These are phyloP conservation scores for Pseudogymnoascus sp. DNA, from an alignment of 2,329 filamentous ascomycete species.

Conservation along the genomic window DNA sequence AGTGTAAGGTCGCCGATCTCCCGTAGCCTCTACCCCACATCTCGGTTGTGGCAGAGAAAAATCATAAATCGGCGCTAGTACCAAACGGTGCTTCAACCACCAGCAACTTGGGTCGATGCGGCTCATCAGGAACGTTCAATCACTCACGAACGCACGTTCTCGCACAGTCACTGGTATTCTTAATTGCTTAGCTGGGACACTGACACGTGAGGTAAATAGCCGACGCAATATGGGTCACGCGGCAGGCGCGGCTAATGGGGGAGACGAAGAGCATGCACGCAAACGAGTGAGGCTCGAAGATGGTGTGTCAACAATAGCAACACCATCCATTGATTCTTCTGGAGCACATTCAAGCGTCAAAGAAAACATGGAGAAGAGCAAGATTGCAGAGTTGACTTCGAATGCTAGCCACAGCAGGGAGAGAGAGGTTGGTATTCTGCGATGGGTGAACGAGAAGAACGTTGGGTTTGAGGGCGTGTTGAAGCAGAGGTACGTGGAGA, in stretches of 20 bases:
- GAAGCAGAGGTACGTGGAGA: slow-evolving; percentile 51
- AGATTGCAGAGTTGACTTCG: not conserved
- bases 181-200: not conserved
- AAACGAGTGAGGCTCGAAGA: slow-evolving; percentile 14
- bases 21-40: not conserved
- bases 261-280: slow-evolving; percentile 11
- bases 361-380: slow-evolving; percentile 2
- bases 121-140: not conserved
- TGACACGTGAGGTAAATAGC: slow-evolving; percentile 1
- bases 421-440: slow-evolving; percentile 50
- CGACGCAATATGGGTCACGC: not conserved
- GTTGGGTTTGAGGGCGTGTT: slow-evolving; percentile 56
- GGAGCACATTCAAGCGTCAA: not conserved
- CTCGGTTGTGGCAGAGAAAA: not conserved
- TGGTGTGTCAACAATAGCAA: not conserved
- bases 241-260: not conserved
- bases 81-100: slow-evolving; percentile 1
- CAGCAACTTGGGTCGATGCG: not conserved
- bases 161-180: not conserved
- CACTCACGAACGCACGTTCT: slow-evolving; percentile 5
- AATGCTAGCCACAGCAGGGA: slow-evolving; percentile 17
- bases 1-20: not conserved
- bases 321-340: slow-evolving; percentile 4
- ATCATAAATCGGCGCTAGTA: slow-evolving; percentile 8
- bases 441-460: slow-evolving; percentile 51